Evolutionary conservation across 2,329 filamentous ascomycete species (phyloP), one percentile per base, ranked within the genome.

Genomic region (Claviceps maximensis): DNA sequence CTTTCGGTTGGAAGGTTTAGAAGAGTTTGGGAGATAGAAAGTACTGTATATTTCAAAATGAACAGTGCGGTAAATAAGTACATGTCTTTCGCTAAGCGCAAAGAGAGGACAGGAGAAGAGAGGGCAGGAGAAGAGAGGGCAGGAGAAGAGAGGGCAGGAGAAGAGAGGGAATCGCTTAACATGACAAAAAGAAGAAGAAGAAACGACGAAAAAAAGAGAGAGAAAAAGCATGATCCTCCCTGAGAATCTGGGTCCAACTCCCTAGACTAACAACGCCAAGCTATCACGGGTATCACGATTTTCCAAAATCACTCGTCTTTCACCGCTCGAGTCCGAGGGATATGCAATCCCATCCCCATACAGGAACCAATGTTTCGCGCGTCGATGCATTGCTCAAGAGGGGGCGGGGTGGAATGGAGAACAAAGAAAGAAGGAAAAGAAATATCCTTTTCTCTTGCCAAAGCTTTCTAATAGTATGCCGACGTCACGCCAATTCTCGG

Each of bases 251-350:
- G n/a, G 7, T 40, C 45, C n/a, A 51, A 48, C 23, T 33, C 27
- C 49, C 42, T 31, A 23, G n/a, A 41, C 52, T 17, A n/a, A 46
- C 54, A 59, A 61, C 58, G 58, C 58, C 59, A 48, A 46, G 49
- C 55, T 55, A 45, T 19, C 21, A 55, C 58, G 60, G 58, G 59
- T 60, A 61, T 61, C 59, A 57, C 50, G 53, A 54, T 51, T 58
- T 49, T 50, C n/a, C 47, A 53, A 53, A 53, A 51, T 49, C 55
- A 49, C 50, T 50, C 33, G 38, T 36, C 48, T 42, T 21, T 36
- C 36, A 13, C 5, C 33, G 33, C 33, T 17, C 13, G 12, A 38
- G 9, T 33, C 31, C 42, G 9, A 33, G 48, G 48, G 44, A 42
- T 42, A 54, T 40, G n/a, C n/a, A n/a, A n/a, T n/a, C n/a, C 52